Conservation (phyloP, 257 asterid genomes). For the Marsdenia floribunda region DNA sequence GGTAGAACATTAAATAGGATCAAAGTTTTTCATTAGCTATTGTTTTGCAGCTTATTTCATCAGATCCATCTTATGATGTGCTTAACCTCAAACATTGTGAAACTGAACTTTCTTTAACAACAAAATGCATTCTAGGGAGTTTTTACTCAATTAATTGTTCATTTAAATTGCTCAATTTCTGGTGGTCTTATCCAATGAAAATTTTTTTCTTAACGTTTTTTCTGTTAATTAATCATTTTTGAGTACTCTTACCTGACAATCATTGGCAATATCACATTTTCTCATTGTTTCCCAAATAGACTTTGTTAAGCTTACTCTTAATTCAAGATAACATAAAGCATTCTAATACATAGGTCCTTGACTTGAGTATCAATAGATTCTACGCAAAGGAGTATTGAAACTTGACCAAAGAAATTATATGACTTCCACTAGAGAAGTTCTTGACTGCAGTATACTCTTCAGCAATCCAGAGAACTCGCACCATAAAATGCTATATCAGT, state of each 20-base stretch:
- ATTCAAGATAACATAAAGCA: not conserved
- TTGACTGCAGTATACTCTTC: not conserved
- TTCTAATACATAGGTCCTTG: not conserved
- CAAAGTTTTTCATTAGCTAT: not conserved
- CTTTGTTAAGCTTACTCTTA: not conserved
- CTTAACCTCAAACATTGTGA: not conserved
- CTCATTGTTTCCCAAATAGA: not conserved
- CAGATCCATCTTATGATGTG: not conserved
- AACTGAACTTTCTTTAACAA: not conserved
- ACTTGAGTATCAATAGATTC: too few species aligned
- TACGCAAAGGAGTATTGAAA: not conserved
- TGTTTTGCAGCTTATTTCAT: not conserved
- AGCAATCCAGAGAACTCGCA: not conserved
- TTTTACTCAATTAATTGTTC: not conserved
- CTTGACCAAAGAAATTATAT: not conserved
- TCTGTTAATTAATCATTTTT: not conserved
- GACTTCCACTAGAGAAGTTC: not conserved
- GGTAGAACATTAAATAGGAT: not conserved
- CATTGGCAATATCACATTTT: not conserved
- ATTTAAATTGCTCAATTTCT: not conserved
- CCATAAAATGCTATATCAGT: not conserved
- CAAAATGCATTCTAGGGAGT: not conserved
- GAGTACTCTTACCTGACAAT: not conserved
- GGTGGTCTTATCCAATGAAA: not conserved
- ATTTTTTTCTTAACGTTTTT: not conserved